Evolutionary conservation across 176 grass and related monocot species (phyloP).

Genomic region (Oryza glumipatula): DNA sequence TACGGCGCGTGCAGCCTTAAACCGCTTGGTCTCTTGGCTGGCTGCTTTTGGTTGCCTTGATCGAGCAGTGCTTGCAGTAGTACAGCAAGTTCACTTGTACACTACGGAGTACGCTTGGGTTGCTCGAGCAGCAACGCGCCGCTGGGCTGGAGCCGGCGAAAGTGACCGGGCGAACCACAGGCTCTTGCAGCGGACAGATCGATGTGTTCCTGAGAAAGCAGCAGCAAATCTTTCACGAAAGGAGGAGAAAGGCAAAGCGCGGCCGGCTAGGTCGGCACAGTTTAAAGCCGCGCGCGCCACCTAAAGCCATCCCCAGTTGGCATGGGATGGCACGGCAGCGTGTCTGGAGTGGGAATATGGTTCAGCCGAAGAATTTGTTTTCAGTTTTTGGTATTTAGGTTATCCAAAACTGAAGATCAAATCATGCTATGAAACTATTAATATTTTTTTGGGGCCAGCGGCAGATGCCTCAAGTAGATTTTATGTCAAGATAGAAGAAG

Average conservation of each 20-base stretch:
- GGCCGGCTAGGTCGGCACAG: conserved; percentile 16
- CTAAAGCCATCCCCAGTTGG: background rate
- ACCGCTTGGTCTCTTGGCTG: background rate
- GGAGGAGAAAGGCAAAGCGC: conserved; percentile 15
- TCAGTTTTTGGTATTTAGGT: too few species aligned
- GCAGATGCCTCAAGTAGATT: too few species aligned
- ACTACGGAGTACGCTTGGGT: background rate
- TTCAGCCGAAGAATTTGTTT: too few species aligned
- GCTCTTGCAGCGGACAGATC: conserved; percentile 43
- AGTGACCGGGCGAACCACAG: conserved; percentile 29
- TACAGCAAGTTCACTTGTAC: background rate
- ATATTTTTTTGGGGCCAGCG: too few species aligned
- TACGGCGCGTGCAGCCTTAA: conserved; percentile 42
- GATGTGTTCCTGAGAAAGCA: conserved; percentile 42
- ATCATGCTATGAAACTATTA: too few species aligned
- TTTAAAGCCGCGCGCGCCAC: background rate
- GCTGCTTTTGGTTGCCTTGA: background rate
- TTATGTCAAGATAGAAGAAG: too few species aligned
- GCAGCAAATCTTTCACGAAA: conserved; percentile 39
- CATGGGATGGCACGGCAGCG: background rate
- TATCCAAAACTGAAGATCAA: too few species aligned
- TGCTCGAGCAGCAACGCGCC: background rate
- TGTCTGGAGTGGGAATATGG: too few species aligned
- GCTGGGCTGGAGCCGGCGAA: conserved; percentile 10
- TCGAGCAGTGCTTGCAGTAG: background rate